Percentiles rank a stretch among this genome's conserved stretches.
These are phyloP conservation scores for Diaporthe ampelina DNA, from an alignment of 2,329 filamentous ascomycete species.

Conservation along the genomic window DNA sequence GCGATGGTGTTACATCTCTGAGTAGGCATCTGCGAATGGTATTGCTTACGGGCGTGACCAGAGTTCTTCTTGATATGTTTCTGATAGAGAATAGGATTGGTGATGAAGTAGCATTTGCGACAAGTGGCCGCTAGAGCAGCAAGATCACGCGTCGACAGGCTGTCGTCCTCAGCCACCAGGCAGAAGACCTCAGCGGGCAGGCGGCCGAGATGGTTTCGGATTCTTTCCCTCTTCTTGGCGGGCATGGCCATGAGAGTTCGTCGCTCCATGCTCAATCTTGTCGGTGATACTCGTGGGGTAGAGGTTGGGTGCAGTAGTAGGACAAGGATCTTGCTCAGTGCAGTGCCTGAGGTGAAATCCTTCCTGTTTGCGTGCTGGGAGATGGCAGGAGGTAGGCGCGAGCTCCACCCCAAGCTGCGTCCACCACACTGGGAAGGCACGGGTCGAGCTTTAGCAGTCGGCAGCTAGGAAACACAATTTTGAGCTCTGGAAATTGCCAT, in stretches of 20 bases:
- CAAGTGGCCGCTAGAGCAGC: background rate
- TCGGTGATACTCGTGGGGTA: too few species aligned
- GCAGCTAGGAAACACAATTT: background rate
- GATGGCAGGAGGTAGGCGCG: background rate
- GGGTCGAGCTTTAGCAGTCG: background rate
- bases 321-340: too few species aligned
- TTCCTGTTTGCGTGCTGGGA: background rate
- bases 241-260: too few species aligned
- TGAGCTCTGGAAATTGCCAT: background rate
- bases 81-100: background rate
- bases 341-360: too few species aligned
- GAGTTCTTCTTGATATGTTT: background rate
- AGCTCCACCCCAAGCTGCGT: background rate
- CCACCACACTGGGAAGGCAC: background rate
- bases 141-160: background rate
- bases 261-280: too few species aligned
- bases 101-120: background rate
- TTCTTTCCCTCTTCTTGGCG: too few species aligned
- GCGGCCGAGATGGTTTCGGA: too few species aligned
- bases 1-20: rapidly evolving
- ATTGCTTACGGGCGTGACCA: background rate
- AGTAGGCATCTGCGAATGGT: rapidly evolving
- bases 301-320: too few species aligned
- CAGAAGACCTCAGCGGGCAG: background rate
- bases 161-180: background rate